Evolutionary conservation across 768 basidiomycete genomes (phyloP).

Genomic region (Lanmaoa rubissima): DNA sequence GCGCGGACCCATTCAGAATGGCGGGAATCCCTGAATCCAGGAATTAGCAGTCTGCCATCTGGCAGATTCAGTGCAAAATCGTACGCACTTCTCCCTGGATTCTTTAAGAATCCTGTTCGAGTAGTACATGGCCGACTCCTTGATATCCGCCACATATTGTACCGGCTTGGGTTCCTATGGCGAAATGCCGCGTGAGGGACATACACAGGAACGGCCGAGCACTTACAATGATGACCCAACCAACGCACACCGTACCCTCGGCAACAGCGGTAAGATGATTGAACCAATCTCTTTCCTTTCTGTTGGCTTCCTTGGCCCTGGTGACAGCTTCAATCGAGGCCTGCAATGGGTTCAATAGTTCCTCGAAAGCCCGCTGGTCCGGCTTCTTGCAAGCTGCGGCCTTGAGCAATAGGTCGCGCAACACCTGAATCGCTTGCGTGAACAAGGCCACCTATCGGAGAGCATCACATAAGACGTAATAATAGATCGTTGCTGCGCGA

Average conservation of each 20-base stretch:
- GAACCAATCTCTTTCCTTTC: constrained; percentile 79
- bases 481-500: background rate
- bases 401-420: constrained; percentile 66
- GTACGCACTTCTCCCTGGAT: constrained; percentile 83
- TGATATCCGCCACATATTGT: constrained; percentile 75
- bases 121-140: constrained; percentile 85
- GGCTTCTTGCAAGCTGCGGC: constrained; percentile 82
- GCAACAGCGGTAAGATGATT: constrained; percentile 78
- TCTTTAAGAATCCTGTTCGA: constrained; percentile 89
- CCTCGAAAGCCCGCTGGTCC: constrained; percentile 52
- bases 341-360: constrained; percentile 66
- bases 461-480: constrained; percentile 2
- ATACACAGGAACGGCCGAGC: background rate
- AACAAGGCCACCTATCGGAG: constrained; percentile 61
- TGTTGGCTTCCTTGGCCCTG: constrained; percentile 78
- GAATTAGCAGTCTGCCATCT: constrained; percentile 3
- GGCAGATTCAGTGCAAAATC: background rate
- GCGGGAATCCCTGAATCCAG: constrained; percentile 65
- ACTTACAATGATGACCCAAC: constrained; percentile 85
- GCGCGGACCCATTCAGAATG: constrained; percentile 87
- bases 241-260: constrained; percentile 77
- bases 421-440: constrained; percentile 60
- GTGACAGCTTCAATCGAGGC: constrained; percentile 70
- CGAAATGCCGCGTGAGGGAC: background rate
- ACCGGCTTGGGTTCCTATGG: constrained; percentile 72